Evolutionary conservation across 345 rosid species (phyloP), one percentile per base, ranked within the genome.

Genomic region (Carallia pectinifolia): DNA sequence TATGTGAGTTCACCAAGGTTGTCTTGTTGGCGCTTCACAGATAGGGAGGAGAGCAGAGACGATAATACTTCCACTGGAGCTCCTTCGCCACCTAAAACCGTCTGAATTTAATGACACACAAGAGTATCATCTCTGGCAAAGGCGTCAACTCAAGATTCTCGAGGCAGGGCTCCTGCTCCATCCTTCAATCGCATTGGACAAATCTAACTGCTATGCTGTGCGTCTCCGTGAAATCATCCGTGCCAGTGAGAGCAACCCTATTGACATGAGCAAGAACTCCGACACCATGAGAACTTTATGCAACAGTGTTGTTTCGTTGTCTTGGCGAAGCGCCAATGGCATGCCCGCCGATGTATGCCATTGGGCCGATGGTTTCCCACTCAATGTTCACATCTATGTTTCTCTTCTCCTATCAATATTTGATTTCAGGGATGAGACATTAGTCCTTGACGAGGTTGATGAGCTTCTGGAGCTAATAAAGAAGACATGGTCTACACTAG

Each of bases 311-410:
- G 90, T 89, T 34, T 84, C 99, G 18, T 69, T 94, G 48, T 77
- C 95, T 1, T 92, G 97, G 93, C 74, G 97, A 40, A 82, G 89
- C 66, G 38, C 80, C 62, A 81, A 81, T 2, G 90, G 90, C 40
- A 71, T 81, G n/a, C 84, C 91, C 0, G 73, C 89, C 3, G 90
- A 89, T 62, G 84, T 86, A n/a, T 94, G 97, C 53, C 97, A 94
- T 39, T 94, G 99, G 99, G 97, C 97, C 1, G 97, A 94, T 47
- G 97, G 97, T 4, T 94, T 76, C 72, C 98, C 99, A 29, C 83
- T 94, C 65, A 94, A 90, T 68, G 72, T 94, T 4, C 88, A 87
- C 80, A 74, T 92, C 4, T 92, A 94, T 59, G 71, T 77, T 16
- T 72, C 86, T 0, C 80, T 94, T 52, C 87, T 94, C 30, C 90